Evolutionary conservation across 2,329 filamentous ascomycete species (phyloP), one percentile per base, ranked within the genome.

Genomic region (Helminthosporium solani): DNA sequence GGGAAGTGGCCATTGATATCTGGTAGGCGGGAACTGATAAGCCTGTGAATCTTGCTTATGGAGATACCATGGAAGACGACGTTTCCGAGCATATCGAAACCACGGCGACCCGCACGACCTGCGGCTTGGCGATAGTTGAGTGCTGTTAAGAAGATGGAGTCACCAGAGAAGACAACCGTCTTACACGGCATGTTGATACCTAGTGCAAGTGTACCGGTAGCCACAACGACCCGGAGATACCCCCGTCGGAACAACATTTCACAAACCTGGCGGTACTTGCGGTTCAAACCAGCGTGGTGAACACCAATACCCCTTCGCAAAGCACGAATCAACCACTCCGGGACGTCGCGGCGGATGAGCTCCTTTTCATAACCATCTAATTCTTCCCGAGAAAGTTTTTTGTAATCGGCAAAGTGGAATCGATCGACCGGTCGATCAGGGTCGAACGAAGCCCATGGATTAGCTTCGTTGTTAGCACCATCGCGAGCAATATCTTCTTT

Each of bases 271-370:
- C 88, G 81, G 61, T 91, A 91, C 51, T 82, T 81, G 39, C 86
- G 78, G 61, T 90, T 91, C 83, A 91, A 83, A 70, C 88, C 87
- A 15, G 87, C 80, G 61, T 92, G 88, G 70, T 92, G 87, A 6
- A 91, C 81, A 25, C 85, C 88, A 15, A 92, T 75, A 16, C 88
- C 88, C 44, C 87, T 75, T 47, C 74, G 73, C 1, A 92, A 73
- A 2, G 82, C 82, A 8, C 78, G 71, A 16, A 88, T 75, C 7
- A 90, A 64, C 52, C 75, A 75, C 9, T 75, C 70, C 0, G 72
- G 64, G 16, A 85, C 72, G 12, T 74, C 70, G 40, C 78, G 78
- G 36, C 70, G 67, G n/a, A 72, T 67, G 4, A 88, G 70, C 21
- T 79, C 71, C 14, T 70, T 57, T 14, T 83, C 69, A 48, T 81